phyloP scores from a whole-genome alignment of 2,329 filamentous ascomycete genomes.

The Amauroascus niger region DNA sequence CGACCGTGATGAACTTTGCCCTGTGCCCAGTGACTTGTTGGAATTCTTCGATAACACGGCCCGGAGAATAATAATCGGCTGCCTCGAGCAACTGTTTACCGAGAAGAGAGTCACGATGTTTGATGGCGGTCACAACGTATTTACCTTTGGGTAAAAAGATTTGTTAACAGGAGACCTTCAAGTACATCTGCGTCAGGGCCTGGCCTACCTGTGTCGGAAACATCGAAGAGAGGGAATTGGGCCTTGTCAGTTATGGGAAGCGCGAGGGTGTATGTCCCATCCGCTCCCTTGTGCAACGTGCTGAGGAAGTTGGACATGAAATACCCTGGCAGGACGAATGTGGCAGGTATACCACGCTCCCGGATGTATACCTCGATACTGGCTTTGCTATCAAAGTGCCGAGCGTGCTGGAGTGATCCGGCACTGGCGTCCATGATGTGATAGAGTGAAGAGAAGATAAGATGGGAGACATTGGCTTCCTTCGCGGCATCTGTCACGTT shows the following conservation, averaged over 20 bases:
- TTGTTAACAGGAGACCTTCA: background rate
- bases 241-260: conserved; percentile 24
- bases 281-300: conserved; percentile 25
- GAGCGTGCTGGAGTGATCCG: conserved; percentile 29
- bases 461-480: conserved; percentile 29
- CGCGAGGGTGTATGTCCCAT: conserved; percentile 24
- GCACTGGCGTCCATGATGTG: conserved; percentile 25
- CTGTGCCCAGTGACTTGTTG: conserved; percentile 30
- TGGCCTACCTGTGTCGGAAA: conserved; percentile 38
- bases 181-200: background rate
- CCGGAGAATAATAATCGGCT: conserved; percentile 31
- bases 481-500: conserved; percentile 33
- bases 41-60: conserved; percentile 35
- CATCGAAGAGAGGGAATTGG: conserved; percentile 39
- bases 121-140: conserved; percentile 28
- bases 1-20: conserved; percentile 26
- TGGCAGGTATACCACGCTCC: conserved; percentile 26
- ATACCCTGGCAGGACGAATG: conserved; percentile 36
- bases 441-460: conserved; percentile 36
- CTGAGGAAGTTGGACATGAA: conserved; percentile 38
- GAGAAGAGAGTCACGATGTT: conserved; percentile 36
- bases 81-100: conserved; percentile 41
- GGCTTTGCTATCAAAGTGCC: conserved; percentile 38
- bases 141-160: conserved; percentile 17
- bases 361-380: conserved; percentile 34